Conservation (phyloP, 2,329 filamentous ascomycete genomes). For the Ceratocystis papillata region DNA sequence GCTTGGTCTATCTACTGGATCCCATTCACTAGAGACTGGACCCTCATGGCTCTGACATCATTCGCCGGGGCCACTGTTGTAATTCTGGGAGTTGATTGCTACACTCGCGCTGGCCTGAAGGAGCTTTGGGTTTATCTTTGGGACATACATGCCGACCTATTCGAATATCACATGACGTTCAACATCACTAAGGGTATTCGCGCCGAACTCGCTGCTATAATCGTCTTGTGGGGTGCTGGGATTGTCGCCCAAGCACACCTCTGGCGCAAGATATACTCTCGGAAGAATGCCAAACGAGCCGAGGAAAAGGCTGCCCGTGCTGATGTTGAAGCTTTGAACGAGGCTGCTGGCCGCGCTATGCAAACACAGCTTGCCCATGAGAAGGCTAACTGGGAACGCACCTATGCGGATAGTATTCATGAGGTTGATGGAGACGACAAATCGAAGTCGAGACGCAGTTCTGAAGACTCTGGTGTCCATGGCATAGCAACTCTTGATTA, state of each 20-base stretch:
- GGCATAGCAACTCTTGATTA: slow-evolving; percentile 1
- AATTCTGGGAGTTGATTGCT: slow-evolving; percentile 81
- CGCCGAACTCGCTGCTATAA: slow-evolving; percentile 68
- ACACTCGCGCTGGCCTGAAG: slow-evolving; percentile 78
- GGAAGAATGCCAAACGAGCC: slow-evolving; percentile 43
- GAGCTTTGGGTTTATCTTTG: slow-evolving; percentile 95
- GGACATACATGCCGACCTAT: slow-evolving; percentile 67
- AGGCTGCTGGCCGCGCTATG: slow-evolving; percentile 55
- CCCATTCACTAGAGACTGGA: slow-evolving; percentile 65
- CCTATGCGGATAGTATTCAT: slow-evolving; percentile 47
- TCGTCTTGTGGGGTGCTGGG: slow-evolving; percentile 64
- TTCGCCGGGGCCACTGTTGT: slow-evolving; percentile 72
- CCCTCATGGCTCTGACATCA: slow-evolving; percentile 62
- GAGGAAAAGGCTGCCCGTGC: slow-evolving; percentile 41
- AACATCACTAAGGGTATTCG: slow-evolving; percentile 77
- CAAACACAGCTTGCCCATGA: slow-evolving; percentile 53
- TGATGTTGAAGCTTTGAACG: slow-evolving; percentile 54
- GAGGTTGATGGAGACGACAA: slow-evolving; percentile 5
- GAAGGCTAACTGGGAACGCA: slow-evolving; percentile 61
- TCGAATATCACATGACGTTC: slow-evolving; percentile 65
- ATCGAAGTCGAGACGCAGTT: slow-evolving; percentile 13
- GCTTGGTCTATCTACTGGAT: slow-evolving; percentile 68
- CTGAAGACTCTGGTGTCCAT: slow-evolving; percentile 18
- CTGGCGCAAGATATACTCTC: slow-evolving; percentile 67
- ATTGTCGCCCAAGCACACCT: slow-evolving; percentile 75